Percentiles rank a stretch among this genome's conserved stretches.
Conservation (phyloP, 2,329 filamentous ascomycete species). For the Sphaerulina vaccinii region DNA sequence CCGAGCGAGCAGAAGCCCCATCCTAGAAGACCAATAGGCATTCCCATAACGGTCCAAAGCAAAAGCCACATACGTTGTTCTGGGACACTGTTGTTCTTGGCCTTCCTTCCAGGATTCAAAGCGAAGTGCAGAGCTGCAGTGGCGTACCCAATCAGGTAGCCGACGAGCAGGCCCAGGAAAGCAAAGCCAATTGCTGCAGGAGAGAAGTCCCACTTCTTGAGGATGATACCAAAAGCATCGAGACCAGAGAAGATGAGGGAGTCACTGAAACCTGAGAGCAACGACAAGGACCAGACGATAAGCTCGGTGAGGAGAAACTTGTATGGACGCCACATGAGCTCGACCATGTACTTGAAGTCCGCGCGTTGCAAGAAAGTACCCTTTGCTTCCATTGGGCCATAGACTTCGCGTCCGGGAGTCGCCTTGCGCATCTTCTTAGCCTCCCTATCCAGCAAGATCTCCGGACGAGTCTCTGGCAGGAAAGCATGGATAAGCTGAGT, state of each 20-base stretch:
- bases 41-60: constrained; percentile 58
- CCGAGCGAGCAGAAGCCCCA: constrained; percentile 69
- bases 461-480: constrained; percentile 70
- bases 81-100: constrained; percentile 53
- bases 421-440: constrained; percentile 66
- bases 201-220: constrained; percentile 60
- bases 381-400: constrained; percentile 69
- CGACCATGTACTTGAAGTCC: constrained; percentile 41
- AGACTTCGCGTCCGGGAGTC: constrained; percentile 55
- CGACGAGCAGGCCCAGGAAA: constrained; percentile 60
- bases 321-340: constrained; percentile 64
- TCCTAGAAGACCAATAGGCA: constrained; percentile 67
- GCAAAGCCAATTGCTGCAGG: constrained; percentile 57
- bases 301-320: constrained; percentile 73
- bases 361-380: constrained; percentile 36
- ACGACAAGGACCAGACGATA: constrained; percentile 68
- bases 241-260: constrained; percentile 77
- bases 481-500: constrained; percentile 60
- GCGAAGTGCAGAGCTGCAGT: constrained; percentile 52
- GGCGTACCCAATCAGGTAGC: constrained; percentile 63
- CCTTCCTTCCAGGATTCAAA: constrained; percentile 48
- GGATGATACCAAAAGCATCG: constrained; percentile 68
- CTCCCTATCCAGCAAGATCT: constrained; percentile 71
- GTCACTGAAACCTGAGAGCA: constrained; percentile 71
- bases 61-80: constrained; percentile 67